Evolutionary conservation across 805 yeast genomes (phyloP).

Genomic region (Saccharomyces jurei): DNA sequence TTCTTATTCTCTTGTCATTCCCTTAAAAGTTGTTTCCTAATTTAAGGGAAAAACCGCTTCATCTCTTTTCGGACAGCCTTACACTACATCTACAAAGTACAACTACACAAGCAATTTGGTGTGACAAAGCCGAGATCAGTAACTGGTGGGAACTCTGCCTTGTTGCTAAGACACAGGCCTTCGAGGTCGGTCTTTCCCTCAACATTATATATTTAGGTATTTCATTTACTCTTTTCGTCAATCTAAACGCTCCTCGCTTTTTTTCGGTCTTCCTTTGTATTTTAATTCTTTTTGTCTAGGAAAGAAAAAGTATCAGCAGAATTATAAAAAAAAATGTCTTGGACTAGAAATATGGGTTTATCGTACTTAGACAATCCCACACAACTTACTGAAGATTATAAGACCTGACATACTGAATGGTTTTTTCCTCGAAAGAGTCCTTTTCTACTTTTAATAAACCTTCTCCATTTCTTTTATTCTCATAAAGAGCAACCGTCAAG

Average conservation of each 20-base stretch:
- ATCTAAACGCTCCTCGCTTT: background rate
- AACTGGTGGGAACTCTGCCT: background rate
- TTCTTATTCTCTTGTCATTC: background rate
- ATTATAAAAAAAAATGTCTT: background rate
- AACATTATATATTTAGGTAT: background rate
- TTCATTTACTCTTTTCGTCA: background rate
- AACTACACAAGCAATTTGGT: background rate
- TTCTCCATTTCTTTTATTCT: background rate
- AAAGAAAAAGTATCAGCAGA: background rate
- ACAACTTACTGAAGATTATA: background rate
- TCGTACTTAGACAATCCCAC: background rate
- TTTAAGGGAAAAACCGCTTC: background rate
- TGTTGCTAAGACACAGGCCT: too few species aligned
- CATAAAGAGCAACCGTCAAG: background rate
- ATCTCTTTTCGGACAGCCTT: background rate
- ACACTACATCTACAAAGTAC: background rate
- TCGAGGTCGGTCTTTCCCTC: background rate
- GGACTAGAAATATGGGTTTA: background rate
- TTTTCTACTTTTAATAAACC: background rate
- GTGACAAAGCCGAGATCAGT: background rate
- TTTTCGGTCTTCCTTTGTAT: background rate
- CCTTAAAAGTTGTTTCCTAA: background rate
- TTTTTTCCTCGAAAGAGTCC: background rate
- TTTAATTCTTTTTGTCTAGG: background rate
- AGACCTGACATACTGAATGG: background rate